These are phyloP conservation scores for Loxodes magnus DNA, from an alignment of 73 alveolate genomes.

Conservation along the genomic window DNA sequence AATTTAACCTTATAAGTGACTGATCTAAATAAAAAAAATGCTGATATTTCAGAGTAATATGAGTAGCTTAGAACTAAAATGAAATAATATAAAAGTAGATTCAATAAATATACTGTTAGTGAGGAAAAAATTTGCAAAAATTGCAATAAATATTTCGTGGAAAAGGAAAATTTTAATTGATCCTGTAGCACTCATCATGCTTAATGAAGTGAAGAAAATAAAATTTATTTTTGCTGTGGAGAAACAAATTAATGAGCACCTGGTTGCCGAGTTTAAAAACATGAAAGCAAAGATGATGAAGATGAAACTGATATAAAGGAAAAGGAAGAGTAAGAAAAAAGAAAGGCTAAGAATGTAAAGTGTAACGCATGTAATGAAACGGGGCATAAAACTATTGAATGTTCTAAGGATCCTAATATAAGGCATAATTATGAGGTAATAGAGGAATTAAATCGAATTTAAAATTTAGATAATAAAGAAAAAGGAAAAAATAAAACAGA, in stretches of 20 bases:
- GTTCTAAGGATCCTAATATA: constrained; percentile 54
- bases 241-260: constrained; percentile 33
- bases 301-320: constrained; percentile 33
- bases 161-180: constrained; percentile 56
- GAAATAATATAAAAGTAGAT: constrained; percentile 10
- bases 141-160: constrained; percentile 45
- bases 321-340: constrained; percentile 20
- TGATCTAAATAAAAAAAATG: background rate
- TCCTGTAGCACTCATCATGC: constrained; percentile 43
- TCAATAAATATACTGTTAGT: constrained; percentile 14
- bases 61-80: constrained; percentile 7
- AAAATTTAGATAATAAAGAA: constrained; percentile 15
- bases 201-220: constrained; percentile 42
- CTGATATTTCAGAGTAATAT: constrained; percentile 1
- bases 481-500: too few relatives aligned
- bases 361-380: constrained; percentile 45
- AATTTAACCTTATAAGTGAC: background rate
- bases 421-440: constrained; percentile 16
- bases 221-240: constrained; percentile 63
- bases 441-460: constrained; percentile 36
- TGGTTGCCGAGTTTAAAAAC: constrained; percentile 53
- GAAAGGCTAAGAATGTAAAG: constrained; percentile 16
- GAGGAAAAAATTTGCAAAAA: constrained; percentile 35
- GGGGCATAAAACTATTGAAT: constrained; percentile 38
- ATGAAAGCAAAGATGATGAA: constrained; percentile 58